Evolutionary conservation across 1,284 basidiomycete species (phyloP), one percentile per base, ranked within the genome.

Genomic region (Leccinum laetum): DNA sequence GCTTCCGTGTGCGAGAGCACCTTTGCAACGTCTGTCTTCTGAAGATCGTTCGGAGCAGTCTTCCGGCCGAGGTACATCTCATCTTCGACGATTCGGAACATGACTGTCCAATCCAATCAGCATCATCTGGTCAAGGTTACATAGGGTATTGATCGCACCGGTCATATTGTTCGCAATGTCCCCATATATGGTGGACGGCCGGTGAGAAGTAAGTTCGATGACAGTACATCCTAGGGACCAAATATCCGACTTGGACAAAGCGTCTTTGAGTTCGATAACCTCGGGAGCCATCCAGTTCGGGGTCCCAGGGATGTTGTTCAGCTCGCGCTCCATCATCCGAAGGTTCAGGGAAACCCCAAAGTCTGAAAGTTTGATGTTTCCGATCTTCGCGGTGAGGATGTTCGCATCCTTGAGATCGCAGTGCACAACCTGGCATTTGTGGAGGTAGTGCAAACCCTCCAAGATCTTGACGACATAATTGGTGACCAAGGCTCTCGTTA

Each of bases 241-340:
- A 58, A 99, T 91, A 72, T 91, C 91, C 49, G 85, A 92, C 81
- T 88, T 95, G 65, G 84, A 87, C 66, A 82, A 92, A 65, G 82
- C 88, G 65, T 87, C 93, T 81, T 85, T 92, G 71, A 87, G 86
- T 77, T 95, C 92, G 69, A 98, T 98, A 60, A 92, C 93, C 77
- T 98, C 96, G 2, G 96, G 96, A 3, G 96, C 95, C 95, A 98
- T 98, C 96, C 96, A 98, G 73, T 98, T 97, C 4, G 96, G 96
- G 5, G 96, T 98, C 11, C 96, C 96, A 5, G 94, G 93, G 11
- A 96, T 92, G 71, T 92, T 88, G 76, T 94, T 92, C 73, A 88
- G 88, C 77, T 95, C 94, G 59, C 92, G 83, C 70, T 96, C 95
- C 83, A 99, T 90, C 0, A 96, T 97, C 71, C 97, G 94, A 79